Evolutionary conservation across 192 early-diverging fungal species (phyloP).

Genomic region (Coemansia sp.): DNA sequence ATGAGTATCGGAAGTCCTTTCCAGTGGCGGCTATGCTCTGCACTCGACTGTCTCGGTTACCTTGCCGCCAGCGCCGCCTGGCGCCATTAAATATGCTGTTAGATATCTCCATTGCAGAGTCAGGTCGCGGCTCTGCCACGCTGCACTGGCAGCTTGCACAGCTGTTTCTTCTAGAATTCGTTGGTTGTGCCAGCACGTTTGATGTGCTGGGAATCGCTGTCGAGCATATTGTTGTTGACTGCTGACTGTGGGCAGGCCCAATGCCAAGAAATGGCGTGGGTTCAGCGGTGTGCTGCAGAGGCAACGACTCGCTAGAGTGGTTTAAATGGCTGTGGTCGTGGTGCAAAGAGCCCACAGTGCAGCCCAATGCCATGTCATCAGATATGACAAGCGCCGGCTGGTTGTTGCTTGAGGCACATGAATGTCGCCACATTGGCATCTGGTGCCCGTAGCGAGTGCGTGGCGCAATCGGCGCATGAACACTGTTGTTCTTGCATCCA

Average conservation of each 20-base stretch:
- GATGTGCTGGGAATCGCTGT: conserved; percentile 1
- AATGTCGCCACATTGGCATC: conserved; percentile 1
- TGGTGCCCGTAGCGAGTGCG: neutral
- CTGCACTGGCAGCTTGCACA: neutral
- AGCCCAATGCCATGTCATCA: neutral
- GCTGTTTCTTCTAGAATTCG: neutral
- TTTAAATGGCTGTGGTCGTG: neutral
- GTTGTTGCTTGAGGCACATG: neutral
- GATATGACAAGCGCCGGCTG: neutral
- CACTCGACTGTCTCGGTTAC: conserved; percentile 12
- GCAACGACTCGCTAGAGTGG: neutral
- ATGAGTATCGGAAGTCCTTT: conserved; percentile 10
- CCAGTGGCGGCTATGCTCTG: conserved; percentile 44
- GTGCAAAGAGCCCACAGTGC: neutral
- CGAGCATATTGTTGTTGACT: conserved; percentile 4
- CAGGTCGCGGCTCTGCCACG: neutral
- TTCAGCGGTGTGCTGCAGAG: neutral
- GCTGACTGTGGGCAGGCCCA: neutral
- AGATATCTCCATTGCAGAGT: neutral
- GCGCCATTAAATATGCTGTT: neutral
- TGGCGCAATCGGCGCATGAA: neutral
- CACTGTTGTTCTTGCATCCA: neutral
- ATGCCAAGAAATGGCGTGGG: conserved; percentile 8
- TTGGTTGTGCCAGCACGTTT: neutral
- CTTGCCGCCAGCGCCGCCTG: neutral